Base-by-base conservation (phyloP, 192 early-diverging fungal species). In the Mycoemilia scoparia region DNA sequence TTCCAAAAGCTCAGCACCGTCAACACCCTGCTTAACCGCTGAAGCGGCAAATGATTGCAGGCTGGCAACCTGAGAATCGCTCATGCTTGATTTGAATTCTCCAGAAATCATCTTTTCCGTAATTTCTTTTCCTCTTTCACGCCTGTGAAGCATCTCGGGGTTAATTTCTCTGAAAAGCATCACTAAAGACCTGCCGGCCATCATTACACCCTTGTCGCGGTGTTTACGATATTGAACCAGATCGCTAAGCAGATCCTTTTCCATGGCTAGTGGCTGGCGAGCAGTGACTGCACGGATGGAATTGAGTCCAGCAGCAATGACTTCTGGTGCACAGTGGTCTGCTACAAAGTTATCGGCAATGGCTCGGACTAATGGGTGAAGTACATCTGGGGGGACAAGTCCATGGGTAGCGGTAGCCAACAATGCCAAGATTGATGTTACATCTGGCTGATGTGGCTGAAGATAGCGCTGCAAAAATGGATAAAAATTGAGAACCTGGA, bases 341-440 rank as follows among this genome's bases (percentile, higher is more conserved):
- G 85, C 83, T 15, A 99, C 79, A 73, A 99, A 99, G 64, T 83
- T 85, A 57, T 99, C 84, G 9, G 95, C 87, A 12, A 96, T 75
- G 7, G 80, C 81, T 40, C 77, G 75, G n/a, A 99, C 56, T 5
- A 92, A 74, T 7, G 81, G 73, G 48, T 80, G 73, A 31, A 96
- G 57, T 2, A 68, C 75, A 57, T 99, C 95, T 3, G 95, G 95
- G 16, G 95, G 95, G 4, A 92, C 73, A 11, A 99, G 66, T 7
- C 86, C 71, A 54, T 99, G 92, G 1, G 77, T 70, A n/a, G 79
- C 74, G 46, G 93, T 91, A 17, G 95, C 91, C 20, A 76, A 56
- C 34, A 77, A 75, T 15, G 88, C 90, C 17, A 99, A 64, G 13
- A 99, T 77, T 55, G 73, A 70, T 4, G 89, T 91, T 3, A 99